Conservation (phyloP, 345 rosid genomes). For the Euphorbia tirucalli region DNA sequence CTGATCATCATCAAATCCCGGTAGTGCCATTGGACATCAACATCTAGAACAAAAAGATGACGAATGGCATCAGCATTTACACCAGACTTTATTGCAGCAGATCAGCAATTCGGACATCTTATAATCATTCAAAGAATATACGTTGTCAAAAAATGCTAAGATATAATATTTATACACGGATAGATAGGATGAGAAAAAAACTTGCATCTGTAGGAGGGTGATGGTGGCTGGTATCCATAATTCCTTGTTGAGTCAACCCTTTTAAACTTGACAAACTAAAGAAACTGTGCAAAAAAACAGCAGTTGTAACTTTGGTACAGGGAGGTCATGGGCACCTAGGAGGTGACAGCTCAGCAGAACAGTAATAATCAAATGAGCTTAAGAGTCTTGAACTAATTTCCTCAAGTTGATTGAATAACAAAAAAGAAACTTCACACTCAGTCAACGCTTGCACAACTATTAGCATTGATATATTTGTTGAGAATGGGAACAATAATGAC, state of each 20-base stretch:
- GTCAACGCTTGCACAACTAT: background rate
- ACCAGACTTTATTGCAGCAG: background rate
- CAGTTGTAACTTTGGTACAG: background rate
- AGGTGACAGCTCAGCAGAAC: background rate
- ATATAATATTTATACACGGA: background rate
- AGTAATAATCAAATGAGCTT: background rate
- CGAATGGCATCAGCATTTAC: background rate
- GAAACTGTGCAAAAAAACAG: too few relatives aligned
- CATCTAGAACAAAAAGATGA: conserved; percentile 45
- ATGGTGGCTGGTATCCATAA: background rate
- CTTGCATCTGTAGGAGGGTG: background rate
- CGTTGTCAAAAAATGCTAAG: too few relatives aligned
- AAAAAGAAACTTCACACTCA: background rate
- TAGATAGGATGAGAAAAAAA: background rate
- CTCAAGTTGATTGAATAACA: background rate
- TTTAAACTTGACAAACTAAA: too few relatives aligned
- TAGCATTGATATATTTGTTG: background rate
- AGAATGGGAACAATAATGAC: background rate
- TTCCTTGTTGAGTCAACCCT: too few relatives aligned
- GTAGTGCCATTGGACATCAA: conserved; percentile 58
- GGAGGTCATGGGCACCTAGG: background rate
- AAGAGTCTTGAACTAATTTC: background rate
- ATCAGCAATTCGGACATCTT: background rate
- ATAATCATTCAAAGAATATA: conserved; percentile 2
- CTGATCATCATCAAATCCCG: conserved; percentile 43